Base-by-base conservation (phyloP, 805 yeast genomes). In the Torulaspora indica region DNA sequence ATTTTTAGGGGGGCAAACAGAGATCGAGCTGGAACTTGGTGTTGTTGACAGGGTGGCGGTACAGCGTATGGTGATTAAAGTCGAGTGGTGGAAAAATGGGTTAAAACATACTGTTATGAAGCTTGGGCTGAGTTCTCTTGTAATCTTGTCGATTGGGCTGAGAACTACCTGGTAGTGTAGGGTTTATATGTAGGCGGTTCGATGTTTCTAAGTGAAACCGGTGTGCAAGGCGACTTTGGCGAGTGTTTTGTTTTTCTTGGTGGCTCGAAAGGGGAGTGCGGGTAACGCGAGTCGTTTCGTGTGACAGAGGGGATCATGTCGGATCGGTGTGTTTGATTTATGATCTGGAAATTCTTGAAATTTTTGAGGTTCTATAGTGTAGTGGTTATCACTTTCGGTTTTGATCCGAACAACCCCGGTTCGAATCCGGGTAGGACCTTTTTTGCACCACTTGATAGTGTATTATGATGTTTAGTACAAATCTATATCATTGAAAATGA, bases 351-450 rank as follows among this genome's bases (percentile, higher is more conserved):
- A 32, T n/a, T 20, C 5, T 5, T 4, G 5, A 9, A 3, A n/a
- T 18, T 35, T 24, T 23, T 2, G n/a, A 27, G 77, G 77, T 73
- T 69, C 72, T 77, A 76, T 79, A 78, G 84, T 79, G 84, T 79
- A 79, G 84, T 77, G 84, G 84, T 79, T 77, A 79, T 79, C 84
- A 79, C 85, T 73, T 74, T 78, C 77, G 85, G 84, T 79, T 79
- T 76, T 79, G 84, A 79, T 79, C 85, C 85, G 77, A 66, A 72
- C 79, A 77, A 79, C 85, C 84, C 84, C 84, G 79, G 85, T 79
- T 79, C 85, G 85, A 79, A 78, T 78, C 85, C 85, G 85, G 85
- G 85, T 76, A 77, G 76, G 85, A 79, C 83, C 84, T 79, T 43
- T 48, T 51, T 57, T 58, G n/a, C n/a, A n/a, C n/a, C n/a, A n/a